Percentiles rank a stretch among this genome's conserved stretches.
These are phyloP conservation scores for Acanthamoeba royreba DNA, from an alignment of 208 protist species.

Conservation along the genomic window DNA sequence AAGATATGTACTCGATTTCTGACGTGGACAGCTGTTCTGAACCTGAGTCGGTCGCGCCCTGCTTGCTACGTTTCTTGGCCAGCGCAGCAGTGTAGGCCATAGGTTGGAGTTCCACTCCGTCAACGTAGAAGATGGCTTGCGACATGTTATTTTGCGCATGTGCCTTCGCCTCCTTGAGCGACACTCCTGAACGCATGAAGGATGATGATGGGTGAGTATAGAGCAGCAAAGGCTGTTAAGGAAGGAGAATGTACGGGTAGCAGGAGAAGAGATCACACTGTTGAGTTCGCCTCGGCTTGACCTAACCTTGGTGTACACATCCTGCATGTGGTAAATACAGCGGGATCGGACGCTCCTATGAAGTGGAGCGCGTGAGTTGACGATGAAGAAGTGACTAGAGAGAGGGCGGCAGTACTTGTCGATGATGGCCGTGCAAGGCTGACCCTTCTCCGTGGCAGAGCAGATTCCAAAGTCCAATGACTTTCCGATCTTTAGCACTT, in stretches of 20 bases:
- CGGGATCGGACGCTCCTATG: background rate
- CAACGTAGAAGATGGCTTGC: background rate
- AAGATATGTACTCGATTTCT: background rate
- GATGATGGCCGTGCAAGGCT: background rate
- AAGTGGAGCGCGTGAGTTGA: too few relatives aligned
- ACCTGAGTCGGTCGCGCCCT: background rate
- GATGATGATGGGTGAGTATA: too few relatives aligned
- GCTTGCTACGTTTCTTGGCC: background rate
- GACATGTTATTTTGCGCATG: background rate
- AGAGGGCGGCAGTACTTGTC: background rate
- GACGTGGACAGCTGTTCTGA: background rate
- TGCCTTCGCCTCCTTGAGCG: background rate
- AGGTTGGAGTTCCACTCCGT: background rate
- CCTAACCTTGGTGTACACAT: background rate
- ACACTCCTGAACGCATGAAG: too few relatives aligned
- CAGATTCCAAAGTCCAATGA: background rate
- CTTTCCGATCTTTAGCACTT: background rate
- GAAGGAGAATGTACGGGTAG: too few relatives aligned
- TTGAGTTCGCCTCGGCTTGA: conserved; percentile 2
- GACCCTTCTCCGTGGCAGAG: background rate
- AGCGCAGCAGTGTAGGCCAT: background rate
- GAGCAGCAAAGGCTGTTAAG: too few relatives aligned
- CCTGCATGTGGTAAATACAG: conserved; percentile 1
- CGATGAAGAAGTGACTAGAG: background rate
- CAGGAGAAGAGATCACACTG: background rate